These are phyloP conservation scores for Fagus crenata DNA, from an alignment of 306 rosid genomes.

Conservation along the genomic window DNA sequence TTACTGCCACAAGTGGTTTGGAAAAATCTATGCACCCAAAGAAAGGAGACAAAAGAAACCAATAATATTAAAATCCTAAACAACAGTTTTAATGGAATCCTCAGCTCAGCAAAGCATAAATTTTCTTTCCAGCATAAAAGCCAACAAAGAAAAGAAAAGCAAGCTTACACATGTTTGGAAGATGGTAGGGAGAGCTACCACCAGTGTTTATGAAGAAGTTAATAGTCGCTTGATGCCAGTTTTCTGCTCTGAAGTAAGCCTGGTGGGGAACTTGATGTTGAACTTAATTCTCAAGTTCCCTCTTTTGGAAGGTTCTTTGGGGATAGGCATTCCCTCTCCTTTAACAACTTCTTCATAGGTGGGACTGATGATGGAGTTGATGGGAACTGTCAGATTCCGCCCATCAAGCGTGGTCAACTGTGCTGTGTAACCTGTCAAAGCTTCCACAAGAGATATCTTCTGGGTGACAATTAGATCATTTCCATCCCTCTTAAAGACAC, in stretches of 20 bases:
- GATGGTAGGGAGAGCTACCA: constrained; percentile 32
- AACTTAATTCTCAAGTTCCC: constrained; percentile 88
- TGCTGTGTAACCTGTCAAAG: constrained; percentile 75
- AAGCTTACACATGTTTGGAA: constrained; percentile 35
- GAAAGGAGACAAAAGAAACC: constrained; percentile 16
- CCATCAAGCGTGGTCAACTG: constrained; percentile 75
- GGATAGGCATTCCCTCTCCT: constrained; percentile 95
- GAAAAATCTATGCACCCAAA: background rate
- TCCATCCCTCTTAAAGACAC: constrained; percentile 78
- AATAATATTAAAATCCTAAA: constrained; percentile 37
- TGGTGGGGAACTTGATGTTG: constrained; percentile 78
- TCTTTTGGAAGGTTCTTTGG: constrained; percentile 75
- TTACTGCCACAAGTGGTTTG: too few relatives aligned
- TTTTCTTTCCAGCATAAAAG: constrained; percentile 35
- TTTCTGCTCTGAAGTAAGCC: constrained; percentile 82
- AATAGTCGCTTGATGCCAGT: constrained; percentile 64
- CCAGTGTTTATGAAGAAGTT: constrained; percentile 40
- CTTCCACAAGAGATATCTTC: constrained; percentile 81
- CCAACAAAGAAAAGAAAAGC: constrained; percentile 32
- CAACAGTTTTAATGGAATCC: constrained; percentile 35
- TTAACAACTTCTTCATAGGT: constrained; percentile 75
- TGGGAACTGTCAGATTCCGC: constrained; percentile 50
- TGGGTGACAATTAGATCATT: constrained; percentile 79
- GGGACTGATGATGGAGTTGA: constrained; percentile 60
- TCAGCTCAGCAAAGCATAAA: constrained; percentile 34